Evolutionary conservation across 225 moss, liverwort and hornwort species (phyloP).

Genomic region (Anthoceros angustus): DNA sequence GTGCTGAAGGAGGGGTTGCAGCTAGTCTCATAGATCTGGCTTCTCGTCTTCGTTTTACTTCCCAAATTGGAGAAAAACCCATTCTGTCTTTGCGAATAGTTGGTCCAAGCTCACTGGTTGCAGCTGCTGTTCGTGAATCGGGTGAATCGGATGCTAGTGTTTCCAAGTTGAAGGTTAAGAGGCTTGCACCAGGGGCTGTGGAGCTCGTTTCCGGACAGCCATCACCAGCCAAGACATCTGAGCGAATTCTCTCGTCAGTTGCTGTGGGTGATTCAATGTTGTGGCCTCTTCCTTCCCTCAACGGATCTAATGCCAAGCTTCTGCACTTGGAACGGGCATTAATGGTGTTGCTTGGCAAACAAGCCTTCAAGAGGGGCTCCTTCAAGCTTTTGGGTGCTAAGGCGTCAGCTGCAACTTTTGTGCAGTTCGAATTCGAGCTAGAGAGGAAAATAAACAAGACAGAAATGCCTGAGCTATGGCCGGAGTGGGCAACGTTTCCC

Average conservation of each 20-base stretch:
- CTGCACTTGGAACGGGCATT: slow-evolving; percentile 50
- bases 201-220: slow-evolving; percentile 41
- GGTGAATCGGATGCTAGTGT: slow-evolving; percentile 18
- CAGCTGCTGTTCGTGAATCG: slow-evolving; percentile 25
- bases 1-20: slow-evolving; percentile 30
- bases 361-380: slow-evolving; percentile 46
- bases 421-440: slow-evolving; percentile 53
- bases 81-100: slow-evolving; percentile 65
- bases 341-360: slow-evolving; percentile 40
- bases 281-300: slow-evolving; percentile 75
- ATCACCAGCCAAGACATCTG: slow-evolving; percentile 9
- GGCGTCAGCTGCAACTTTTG: slow-evolving; percentile 67
- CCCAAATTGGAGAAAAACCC: slow-evolving; percentile 47
- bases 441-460: slow-evolving; percentile 31
- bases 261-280: slow-evolving; percentile 28
- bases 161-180: slow-evolving; percentile 63
- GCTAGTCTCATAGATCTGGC: slow-evolving; percentile 58
- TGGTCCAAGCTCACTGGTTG: slow-evolving; percentile 57
- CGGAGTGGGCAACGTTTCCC: slow-evolving; percentile 53
- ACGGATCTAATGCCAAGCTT: slow-evolving; percentile 43
- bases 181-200: slow-evolving; percentile 59
- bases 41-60: slow-evolving; percentile 54
- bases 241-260: slow-evolving; percentile 17
- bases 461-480: slow-evolving; percentile 29
- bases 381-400: slow-evolving; percentile 67